Percentiles rank a stretch among this genome's conserved stretches.
Evolutionary conservation across 306 rosid genomes (phyloP).

Genomic region (Cucurbita ficifolia): DNA sequence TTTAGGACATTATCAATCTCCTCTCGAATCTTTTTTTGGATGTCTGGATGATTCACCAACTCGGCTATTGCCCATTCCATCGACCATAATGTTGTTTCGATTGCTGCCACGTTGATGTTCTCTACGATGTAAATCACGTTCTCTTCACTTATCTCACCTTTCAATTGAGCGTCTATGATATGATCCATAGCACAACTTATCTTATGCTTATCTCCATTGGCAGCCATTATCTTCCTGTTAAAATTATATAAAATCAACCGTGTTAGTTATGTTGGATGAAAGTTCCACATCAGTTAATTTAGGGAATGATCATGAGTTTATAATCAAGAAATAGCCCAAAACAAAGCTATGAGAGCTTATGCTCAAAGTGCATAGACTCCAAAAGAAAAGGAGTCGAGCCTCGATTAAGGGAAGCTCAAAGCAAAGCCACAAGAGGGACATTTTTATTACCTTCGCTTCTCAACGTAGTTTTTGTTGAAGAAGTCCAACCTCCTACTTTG

Average conservation of each 20-base stretch:
- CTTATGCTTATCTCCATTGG: conserved; percentile 49
- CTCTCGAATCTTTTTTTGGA: conserved; percentile 38
- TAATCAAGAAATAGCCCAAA: too few relatives aligned
- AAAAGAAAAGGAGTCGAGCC: too few relatives aligned
- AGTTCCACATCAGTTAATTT: too few relatives aligned
- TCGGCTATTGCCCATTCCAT: conserved; percentile 95
- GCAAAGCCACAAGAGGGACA: too few relatives aligned
- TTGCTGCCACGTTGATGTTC: conserved; percentile 65
- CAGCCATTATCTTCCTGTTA: conserved; percentile 45
- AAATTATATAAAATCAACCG: too few relatives aligned
- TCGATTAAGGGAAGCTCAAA: too few relatives aligned
- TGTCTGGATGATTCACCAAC: conserved; percentile 50
- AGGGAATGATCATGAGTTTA: too few relatives aligned
- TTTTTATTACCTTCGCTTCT: conserved; percentile 40
- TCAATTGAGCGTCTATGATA: conserved; percentile 58
- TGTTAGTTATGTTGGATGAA: too few relatives aligned
- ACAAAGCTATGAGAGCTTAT: too few relatives aligned
- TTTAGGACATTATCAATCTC: conserved; percentile 41
- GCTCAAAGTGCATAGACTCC: too few relatives aligned
- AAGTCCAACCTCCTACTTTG: conserved; percentile 47
- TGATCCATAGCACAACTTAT: conserved; percentile 75
- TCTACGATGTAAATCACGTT: conserved; percentile 72
- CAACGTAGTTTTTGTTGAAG: conserved; percentile 44
- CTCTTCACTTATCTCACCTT: conserved; percentile 65
- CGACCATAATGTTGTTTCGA: conserved; percentile 78